Evolutionary conservation across 495 filamentous ascomycete species (phyloP).

Genomic region (Bryoglossum gracile): DNA sequence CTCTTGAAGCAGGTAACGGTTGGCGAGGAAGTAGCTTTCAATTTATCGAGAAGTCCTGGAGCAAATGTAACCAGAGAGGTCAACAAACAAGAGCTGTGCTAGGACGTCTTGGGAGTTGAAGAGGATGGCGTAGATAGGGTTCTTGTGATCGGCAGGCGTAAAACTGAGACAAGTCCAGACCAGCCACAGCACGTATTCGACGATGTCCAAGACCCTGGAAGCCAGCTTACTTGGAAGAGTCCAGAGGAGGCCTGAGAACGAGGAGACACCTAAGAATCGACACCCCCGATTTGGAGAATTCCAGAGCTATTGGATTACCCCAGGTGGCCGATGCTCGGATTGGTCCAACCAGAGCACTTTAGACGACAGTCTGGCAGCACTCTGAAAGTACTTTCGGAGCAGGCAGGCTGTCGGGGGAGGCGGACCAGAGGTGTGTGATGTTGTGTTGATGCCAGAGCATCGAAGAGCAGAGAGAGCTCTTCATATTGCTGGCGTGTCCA

Average conservation of each 20-base stretch:
- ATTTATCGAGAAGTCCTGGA: not conserved
- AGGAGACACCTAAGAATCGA: not conserved
- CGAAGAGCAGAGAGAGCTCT: constrained; percentile 3
- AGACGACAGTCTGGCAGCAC: not conserved
- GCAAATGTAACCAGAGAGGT: not conserved
- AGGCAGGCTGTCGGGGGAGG: not conserved
- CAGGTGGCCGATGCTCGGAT: not conserved
- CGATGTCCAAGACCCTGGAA: not conserved
- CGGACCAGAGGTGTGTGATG: not conserved
- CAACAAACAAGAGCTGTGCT: not conserved
- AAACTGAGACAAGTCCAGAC: not conserved
- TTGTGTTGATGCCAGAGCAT: constrained; percentile 7
- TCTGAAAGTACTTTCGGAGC: not conserved
- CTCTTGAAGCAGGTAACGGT: constrained; percentile 1
- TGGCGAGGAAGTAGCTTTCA: not conserved
- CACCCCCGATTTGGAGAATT: not conserved
- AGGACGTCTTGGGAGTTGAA: not conserved
- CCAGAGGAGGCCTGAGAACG: too few relatives aligned
- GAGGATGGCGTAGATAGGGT: not conserved
- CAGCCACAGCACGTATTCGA: constrained; percentile 3
- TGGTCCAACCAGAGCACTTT: not conserved
- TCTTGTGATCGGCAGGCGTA: not conserved
- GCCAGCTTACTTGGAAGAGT: not conserved
- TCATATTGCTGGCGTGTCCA: constrained; percentile 4
- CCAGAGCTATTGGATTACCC: not conserved